phyloP scores from a whole-genome alignment of 164 flowering plant species.

The Chimonanthus praecox region DNA sequence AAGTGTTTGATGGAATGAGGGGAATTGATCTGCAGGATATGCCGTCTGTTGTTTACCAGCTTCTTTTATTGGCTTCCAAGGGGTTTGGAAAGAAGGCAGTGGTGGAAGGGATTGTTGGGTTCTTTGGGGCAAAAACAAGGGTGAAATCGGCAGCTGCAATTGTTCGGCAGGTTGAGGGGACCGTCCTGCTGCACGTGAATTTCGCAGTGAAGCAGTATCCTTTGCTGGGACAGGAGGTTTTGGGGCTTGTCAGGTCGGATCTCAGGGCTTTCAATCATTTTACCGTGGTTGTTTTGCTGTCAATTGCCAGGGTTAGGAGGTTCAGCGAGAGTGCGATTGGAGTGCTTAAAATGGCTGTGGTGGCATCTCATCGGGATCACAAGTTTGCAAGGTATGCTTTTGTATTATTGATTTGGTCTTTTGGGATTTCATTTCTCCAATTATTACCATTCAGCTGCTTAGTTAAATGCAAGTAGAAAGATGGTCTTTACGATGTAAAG shows the following conservation, averaged over 20 bases:
- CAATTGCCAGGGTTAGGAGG: conserved; percentile 64
- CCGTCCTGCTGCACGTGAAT: conserved; percentile 80
- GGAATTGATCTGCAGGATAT: conserved; percentile 66
- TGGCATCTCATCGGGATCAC: conserved; percentile 49
- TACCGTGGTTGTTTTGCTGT: conserved; percentile 49
- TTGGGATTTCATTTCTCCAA: neutral
- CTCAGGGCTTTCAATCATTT: conserved; percentile 62
- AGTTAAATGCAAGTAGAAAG: too few species aligned
- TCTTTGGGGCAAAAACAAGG: conserved; percentile 44
- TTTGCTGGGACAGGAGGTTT: conserved; percentile 62
- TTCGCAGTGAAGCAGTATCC: conserved; percentile 94
- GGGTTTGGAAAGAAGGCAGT: conserved; percentile 71
- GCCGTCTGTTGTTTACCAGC: conserved; percentile 70
- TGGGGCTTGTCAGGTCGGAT: conserved; percentile 52
- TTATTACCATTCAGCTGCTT: neutral
- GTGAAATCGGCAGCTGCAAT: conserved; percentile 26
- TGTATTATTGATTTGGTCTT: neutral
- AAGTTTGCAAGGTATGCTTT: conserved; percentile 40
- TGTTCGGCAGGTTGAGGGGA: conserved; percentile 78
- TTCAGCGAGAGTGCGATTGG: conserved; percentile 55
- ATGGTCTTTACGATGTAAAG: too few species aligned
- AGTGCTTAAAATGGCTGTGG: conserved; percentile 42
- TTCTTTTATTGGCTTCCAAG: conserved; percentile 68
- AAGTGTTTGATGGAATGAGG: conserved; percentile 55
- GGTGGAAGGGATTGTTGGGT: conserved; percentile 59